Percentiles rank a stretch among this genome's conserved stretches.
phyloP scores from a whole-genome alignment of 805 yeast species.

The Cyberlindnera japonica region DNA sequence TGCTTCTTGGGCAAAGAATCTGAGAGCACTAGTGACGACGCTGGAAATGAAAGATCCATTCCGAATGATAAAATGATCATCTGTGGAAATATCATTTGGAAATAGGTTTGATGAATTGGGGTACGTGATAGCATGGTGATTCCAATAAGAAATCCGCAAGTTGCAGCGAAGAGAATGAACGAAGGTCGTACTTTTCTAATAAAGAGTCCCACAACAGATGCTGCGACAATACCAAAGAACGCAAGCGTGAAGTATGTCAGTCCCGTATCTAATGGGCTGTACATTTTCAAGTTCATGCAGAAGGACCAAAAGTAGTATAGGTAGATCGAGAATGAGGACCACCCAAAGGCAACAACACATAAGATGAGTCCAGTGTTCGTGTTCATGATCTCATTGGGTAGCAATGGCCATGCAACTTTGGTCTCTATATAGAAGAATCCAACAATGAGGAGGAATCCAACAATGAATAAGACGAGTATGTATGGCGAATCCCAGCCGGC shows the following conservation, averaged over 20 bases:
- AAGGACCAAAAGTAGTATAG: conserved; percentile 57
- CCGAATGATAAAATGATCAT: conserved; percentile 61
- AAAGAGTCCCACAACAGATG: conserved; percentile 46
- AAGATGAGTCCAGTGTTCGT: conserved; percentile 46
- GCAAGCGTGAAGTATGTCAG: conserved; percentile 44
- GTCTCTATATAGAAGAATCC: conserved; percentile 49
- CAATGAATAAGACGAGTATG: conserved; percentile 50
- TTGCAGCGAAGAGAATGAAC: conserved; percentile 45
- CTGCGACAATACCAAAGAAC: conserved; percentile 53
- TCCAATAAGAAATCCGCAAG: conserved; percentile 54
- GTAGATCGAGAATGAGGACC: conserved; percentile 79
- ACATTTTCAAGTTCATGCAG: conserved; percentile 44
- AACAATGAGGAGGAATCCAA: conserved; percentile 42
- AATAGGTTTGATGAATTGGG: conserved; percentile 59
- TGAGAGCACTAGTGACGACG: conserved; percentile 61
- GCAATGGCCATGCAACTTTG: conserved; percentile 45
- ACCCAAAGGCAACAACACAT: conserved; percentile 53
- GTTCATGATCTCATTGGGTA: conserved; percentile 49
- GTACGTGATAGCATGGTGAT: conserved; percentile 47
- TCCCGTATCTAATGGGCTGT: conserved; percentile 44
- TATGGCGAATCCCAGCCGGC: conserved; percentile 65
- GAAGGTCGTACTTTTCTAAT: conserved; percentile 48
- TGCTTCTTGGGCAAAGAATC: conserved; percentile 55
- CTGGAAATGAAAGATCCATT: conserved; percentile 77
- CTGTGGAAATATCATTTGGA: conserved; percentile 53